Conservation (phyloP, 257 asterid genomes). For the Anisodus tanguticus region DNA sequence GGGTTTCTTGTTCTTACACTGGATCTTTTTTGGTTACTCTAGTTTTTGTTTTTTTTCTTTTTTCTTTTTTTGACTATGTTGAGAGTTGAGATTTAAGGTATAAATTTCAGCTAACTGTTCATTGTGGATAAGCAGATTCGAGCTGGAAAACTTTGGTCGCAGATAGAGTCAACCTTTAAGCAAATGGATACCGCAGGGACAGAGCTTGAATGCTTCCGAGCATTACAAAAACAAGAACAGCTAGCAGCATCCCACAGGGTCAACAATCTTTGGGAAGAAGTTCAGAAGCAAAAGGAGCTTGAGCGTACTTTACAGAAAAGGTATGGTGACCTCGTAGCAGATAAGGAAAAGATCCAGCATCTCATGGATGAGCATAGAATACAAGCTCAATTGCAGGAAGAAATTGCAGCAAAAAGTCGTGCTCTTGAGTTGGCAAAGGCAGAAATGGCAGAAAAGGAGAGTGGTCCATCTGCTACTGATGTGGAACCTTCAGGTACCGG, state of each 20-base stretch:
- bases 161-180: conserved; percentile 75
- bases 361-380: conserved; percentile 49
- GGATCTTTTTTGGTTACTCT: neutral
- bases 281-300: conserved; percentile 94
- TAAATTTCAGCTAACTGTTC: conserved; percentile 26
- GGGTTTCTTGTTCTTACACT: neutral
- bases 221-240: conserved; percentile 82
- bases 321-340: conserved; percentile 64
- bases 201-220: conserved; percentile 85
- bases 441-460: conserved; percentile 32
- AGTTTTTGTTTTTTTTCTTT: neutral
- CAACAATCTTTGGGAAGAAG: conserved; percentile 93
- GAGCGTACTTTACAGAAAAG: conserved; percentile 73
- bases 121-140: conserved; percentile 57
- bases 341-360: conserved; percentile 60
- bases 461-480: conserved; percentile 5
- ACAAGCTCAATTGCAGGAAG: conserved; percentile 59
- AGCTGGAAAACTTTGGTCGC: conserved; percentile 77
- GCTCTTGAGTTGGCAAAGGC: conserved; percentile 37
- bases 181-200: conserved; percentile 90
- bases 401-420: conserved; percentile 42
- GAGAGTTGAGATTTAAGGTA: neutral
- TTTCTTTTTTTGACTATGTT: conserved; percentile 6
- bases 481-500: neutral
- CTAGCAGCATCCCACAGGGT: conserved; percentile 77